Conservation (phyloP, 805 yeast species). For the Ogataea populi-albae region DNA sequence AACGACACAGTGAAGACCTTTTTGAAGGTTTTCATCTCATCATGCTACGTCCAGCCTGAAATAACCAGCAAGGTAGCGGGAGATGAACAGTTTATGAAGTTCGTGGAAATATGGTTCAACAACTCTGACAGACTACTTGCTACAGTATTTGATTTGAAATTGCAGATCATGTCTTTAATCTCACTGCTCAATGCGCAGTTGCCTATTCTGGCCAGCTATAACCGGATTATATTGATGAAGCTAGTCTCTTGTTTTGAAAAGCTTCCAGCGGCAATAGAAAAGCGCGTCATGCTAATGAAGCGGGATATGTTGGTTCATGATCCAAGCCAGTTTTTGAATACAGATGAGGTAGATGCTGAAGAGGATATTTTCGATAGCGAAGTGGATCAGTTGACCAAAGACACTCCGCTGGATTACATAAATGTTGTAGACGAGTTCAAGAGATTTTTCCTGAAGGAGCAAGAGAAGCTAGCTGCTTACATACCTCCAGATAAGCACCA, state of each 20-base stretch:
- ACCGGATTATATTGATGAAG: constrained; percentile 29
- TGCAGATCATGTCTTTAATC: constrained; percentile 47
- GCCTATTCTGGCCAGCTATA: constrained; percentile 23
- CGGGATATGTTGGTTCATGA: constrained; percentile 36
- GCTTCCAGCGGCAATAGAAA: constrained; percentile 49
- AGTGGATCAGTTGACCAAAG: constrained; percentile 31
- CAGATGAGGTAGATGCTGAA: constrained; percentile 17
- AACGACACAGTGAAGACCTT: constrained; percentile 25
- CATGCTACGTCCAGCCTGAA: constrained; percentile 38
- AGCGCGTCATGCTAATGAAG: constrained; percentile 42
- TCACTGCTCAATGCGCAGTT: constrained; percentile 38
- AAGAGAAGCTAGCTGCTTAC: constrained; percentile 9
- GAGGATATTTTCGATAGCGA: constrained; percentile 20
- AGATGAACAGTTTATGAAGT: constrained; percentile 36
- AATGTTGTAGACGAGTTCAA: constrained; percentile 34
- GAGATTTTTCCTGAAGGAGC: constrained; percentile 19
- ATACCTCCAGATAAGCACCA: constrained; percentile 21
- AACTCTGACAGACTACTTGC: constrained; percentile 41
- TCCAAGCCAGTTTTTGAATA: constrained; percentile 32
- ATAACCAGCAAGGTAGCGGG: constrained; percentile 38
- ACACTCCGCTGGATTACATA: constrained; percentile 30
- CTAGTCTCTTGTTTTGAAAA: constrained; percentile 41
- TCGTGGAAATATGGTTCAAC: constrained; percentile 48
- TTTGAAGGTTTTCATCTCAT: constrained; percentile 42
- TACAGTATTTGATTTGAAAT: constrained; percentile 54